These are phyloP conservation scores for Populus nigra DNA, from an alignment of 345 rosid species.

Conservation along the genomic window DNA sequence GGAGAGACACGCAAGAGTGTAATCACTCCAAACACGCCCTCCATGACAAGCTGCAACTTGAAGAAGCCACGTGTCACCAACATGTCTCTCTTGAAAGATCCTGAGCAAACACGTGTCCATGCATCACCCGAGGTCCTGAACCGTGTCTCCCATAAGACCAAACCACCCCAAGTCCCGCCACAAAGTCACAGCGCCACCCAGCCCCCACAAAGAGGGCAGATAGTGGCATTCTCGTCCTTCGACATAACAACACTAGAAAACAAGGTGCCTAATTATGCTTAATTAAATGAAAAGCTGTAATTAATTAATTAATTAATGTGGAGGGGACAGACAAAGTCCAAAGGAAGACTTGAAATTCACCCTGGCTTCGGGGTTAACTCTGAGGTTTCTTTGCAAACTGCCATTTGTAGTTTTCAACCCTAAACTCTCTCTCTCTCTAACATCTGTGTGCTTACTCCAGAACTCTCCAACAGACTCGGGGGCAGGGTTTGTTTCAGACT, in stretches of 20 bases:
- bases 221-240: background rate
- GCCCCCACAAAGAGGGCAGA: too few species aligned
- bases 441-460: constrained; percentile 1
- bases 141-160: background rate
- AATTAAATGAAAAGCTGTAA: background rate
- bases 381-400: constrained; percentile 6
- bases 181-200: background rate
- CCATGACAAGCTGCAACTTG: too few species aligned
- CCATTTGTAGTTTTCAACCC: constrained; percentile 7
- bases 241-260: too few species aligned
- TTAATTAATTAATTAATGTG: background rate
- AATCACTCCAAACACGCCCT: background rate
- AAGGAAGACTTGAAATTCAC: too few species aligned
- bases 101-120: background rate
- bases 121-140: background rate
- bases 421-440: background rate
- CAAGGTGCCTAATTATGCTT: too few species aligned
- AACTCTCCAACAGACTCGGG: constrained; percentile 1
- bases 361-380: constrained; percentile 4
- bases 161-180: background rate
- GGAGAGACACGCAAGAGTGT: background rate
- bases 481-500: background rate
- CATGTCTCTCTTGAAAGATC: background rate
- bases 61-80: constrained; percentile 3
- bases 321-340: background rate